Evolutionary conservation across 2,329 filamentous ascomycete species (phyloP).

Genomic region (Alternaria triticina): DNA sequence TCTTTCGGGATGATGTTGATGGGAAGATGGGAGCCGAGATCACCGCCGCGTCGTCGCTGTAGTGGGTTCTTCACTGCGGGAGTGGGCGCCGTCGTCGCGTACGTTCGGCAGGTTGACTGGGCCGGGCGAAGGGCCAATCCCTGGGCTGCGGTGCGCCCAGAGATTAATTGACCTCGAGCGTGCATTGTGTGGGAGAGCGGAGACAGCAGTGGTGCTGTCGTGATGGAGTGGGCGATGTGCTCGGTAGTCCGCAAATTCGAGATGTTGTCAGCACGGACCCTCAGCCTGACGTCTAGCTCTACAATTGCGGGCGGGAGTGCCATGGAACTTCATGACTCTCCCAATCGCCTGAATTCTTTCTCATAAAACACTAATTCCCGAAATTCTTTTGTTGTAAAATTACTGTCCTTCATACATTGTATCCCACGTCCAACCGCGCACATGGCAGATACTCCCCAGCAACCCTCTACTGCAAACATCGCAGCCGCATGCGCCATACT

Average conservation of each 20-base stretch:
- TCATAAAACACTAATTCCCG: neutral
- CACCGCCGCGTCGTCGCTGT: slow-evolving; percentile 37
- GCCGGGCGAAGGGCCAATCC: slow-evolving; percentile 16
- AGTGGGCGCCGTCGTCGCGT: slow-evolving; percentile 29
- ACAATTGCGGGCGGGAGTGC: slow-evolving; percentile 1
- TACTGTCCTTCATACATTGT: neutral
- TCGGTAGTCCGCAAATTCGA: slow-evolving; percentile 36
- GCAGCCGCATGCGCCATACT: slow-evolving; percentile 77
- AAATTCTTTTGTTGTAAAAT: neutral
- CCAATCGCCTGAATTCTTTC: neutral
- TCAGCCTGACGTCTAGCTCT: slow-evolving; percentile 2
- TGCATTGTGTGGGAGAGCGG: slow-evolving; percentile 29
- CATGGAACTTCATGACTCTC: neutral
- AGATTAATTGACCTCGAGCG: slow-evolving; percentile 38
- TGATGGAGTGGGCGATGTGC: slow-evolving; percentile 17
- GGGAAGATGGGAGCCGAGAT: slow-evolving; percentile 45
- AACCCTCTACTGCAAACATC: slow-evolving; percentile 64
- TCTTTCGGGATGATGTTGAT: slow-evolving; percentile 41
- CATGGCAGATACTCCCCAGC: slow-evolving; percentile 46
- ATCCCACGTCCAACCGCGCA: neutral
- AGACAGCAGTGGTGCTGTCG: slow-evolving; percentile 19
- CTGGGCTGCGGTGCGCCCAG: slow-evolving; percentile 23
- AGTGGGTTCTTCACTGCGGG: slow-evolving; percentile 34
- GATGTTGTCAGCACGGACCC: slow-evolving; percentile 6
- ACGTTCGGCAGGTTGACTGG: slow-evolving; percentile 31